A percentile compares a stretch with the other conserved stretches of the same genome.
Evolutionary conservation across 345 rosid genomes (phyloP).

Genomic region (Arabis alpina): DNA sequence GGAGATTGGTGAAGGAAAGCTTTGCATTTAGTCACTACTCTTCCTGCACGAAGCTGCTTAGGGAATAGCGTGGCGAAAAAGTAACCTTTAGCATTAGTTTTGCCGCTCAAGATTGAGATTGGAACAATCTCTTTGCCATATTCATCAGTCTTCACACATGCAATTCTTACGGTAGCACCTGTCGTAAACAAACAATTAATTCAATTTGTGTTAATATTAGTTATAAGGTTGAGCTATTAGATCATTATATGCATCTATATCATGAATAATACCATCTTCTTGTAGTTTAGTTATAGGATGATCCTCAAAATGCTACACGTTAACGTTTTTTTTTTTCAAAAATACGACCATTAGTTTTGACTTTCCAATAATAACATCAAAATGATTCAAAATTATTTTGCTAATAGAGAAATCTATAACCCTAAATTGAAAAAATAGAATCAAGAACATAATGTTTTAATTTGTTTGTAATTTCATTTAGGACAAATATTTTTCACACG

Average conservation of each 20-base stretch:
- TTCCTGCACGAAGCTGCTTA: conserved; percentile 40
- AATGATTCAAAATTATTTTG: too few relatives aligned
- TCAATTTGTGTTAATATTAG: neutral
- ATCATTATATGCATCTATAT: neutral
- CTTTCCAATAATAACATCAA: too few relatives aligned
- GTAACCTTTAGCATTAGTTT: conserved; percentile 58
- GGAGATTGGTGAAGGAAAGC: conserved; percentile 58
- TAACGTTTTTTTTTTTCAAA: too few relatives aligned
- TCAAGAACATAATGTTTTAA: too few relatives aligned
- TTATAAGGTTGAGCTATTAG: neutral
- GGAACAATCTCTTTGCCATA: conserved; percentile 58
- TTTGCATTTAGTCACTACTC: conserved; percentile 56
- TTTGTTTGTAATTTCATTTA: too few relatives aligned
- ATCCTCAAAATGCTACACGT: too few relatives aligned
- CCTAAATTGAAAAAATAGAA: too few relatives aligned
- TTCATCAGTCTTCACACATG: conserved; percentile 53
- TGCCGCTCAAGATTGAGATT: conserved; percentile 48
- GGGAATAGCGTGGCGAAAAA: conserved; percentile 54
- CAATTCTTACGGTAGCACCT: conserved; percentile 62
- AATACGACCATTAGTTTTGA: too few relatives aligned
- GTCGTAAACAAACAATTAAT: neutral
- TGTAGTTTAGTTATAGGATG: too few relatives aligned
- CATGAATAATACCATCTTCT: neutral
- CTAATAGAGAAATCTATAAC: too few relatives aligned
- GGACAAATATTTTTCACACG: too few relatives aligned